A percentile compares a stretch with the other conserved stretches of the same genome.
These are phyloP conservation scores for Parasitella parasitica DNA, from an alignment of 371 early-diverging fungal species.

Conservation along the genomic window DNA sequence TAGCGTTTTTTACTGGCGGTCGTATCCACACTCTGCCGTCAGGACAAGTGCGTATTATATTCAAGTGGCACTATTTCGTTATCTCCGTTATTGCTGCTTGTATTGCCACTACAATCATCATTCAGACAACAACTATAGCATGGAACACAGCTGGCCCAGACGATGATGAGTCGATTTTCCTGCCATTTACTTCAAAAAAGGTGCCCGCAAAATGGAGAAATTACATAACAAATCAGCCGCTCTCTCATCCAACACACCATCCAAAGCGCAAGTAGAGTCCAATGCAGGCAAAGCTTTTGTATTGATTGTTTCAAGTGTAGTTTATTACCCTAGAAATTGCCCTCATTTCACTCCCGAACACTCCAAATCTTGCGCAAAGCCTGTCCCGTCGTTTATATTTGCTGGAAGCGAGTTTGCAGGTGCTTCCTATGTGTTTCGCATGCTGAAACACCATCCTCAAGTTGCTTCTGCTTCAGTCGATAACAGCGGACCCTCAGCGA, in stretches of 20 bases:
- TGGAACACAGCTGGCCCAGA: conserved; percentile 9
- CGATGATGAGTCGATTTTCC: conserved; percentile 28
- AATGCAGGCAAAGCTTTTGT: not conserved
- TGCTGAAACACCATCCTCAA: conserved; percentile 52
- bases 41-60: conserved; percentile 7
- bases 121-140: not conserved
- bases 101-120: not conserved
- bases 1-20: conserved; percentile 9
- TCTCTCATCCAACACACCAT: conserved; percentile 15
- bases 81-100: conserved; percentile 7
- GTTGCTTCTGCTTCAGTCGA: conserved; percentile 36
- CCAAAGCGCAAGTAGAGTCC: conserved; percentile 28
- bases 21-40: conserved; percentile 14
- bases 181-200: conserved; percentile 29
- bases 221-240: conserved; percentile 23
- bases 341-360: conserved; percentile 18
- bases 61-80: conserved; percentile 24
- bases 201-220: conserved; percentile 23
- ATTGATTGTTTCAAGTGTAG: conserved; percentile 6
- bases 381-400: conserved; percentile 59
- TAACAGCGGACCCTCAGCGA: not conserved
- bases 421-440: conserved; percentile 44
- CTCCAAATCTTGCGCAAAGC: conserved; percentile 48
- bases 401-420: conserved; percentile 57
- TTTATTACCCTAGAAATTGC: conserved; percentile 53